These are phyloP conservation scores for Trichocladium uniseriatum DNA, from an alignment of 495 filamentous ascomycete species.

Conservation along the genomic window DNA sequence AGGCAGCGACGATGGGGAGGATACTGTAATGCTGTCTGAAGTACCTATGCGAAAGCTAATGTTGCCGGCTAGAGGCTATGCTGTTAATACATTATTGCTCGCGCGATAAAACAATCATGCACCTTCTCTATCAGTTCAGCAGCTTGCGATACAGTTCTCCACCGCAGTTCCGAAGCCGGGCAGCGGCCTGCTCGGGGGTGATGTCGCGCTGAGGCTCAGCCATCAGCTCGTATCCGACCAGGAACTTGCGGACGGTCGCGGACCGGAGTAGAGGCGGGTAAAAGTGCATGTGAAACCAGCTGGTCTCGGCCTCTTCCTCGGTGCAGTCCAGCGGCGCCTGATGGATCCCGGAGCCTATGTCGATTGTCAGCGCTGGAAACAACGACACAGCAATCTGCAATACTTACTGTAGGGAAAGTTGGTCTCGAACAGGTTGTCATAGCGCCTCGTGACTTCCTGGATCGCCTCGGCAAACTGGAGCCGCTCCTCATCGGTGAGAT, in stretches of 20 bases:
- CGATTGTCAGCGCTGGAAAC: slow-evolving; percentile 1
- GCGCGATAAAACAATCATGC: neutral
- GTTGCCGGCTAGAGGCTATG: neutral
- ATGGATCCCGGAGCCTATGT: slow-evolving; percentile 66
- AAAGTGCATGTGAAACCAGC: slow-evolving; percentile 94
- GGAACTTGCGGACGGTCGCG: slow-evolving; percentile 88
- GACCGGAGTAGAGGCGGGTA: slow-evolving; percentile 89
- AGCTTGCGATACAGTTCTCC: slow-evolving; percentile 77
- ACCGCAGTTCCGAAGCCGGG: slow-evolving; percentile 59
- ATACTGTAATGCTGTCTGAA: neutral
- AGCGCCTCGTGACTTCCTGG: slow-evolving; percentile 76
- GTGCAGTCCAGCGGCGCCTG: slow-evolving; percentile 87
- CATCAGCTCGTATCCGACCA: slow-evolving; percentile 93
- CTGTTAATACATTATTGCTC: slow-evolving; percentile 6
- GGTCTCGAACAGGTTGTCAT: slow-evolving; percentile 96
- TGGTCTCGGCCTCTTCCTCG: slow-evolving; percentile 71
- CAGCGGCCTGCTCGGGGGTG: slow-evolving; percentile 91
- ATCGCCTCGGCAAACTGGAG: slow-evolving; percentile 69
- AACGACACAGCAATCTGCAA: neutral
- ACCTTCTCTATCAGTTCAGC: slow-evolving; percentile 29
- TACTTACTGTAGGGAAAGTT: slow-evolving; percentile 80
- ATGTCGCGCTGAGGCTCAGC: slow-evolving; percentile 96
- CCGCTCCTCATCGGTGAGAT: slow-evolving; percentile 61
- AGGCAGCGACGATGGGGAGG: neutral
- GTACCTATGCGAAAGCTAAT: neutral